These are phyloP conservation scores for Exobasidium rhododendri DNA, from an alignment of 1,284 basidiomycete genomes.

Conservation along the genomic window DNA sequence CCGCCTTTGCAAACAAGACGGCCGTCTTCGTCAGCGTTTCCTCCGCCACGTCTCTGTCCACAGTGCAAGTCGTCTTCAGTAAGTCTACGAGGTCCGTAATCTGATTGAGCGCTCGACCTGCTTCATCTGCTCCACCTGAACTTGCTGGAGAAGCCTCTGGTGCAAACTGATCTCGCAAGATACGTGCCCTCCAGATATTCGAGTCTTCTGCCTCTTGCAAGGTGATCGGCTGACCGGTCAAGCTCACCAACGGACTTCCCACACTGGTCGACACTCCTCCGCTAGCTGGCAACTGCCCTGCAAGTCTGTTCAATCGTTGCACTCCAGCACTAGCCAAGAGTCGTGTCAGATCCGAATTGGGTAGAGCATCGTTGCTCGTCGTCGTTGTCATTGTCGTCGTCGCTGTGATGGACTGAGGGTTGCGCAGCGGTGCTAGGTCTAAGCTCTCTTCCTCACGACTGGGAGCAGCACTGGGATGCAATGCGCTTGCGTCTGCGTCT, in stretches of 20 bases:
- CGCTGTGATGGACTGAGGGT: neutral
- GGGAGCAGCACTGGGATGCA: neutral
- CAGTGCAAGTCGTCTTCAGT: slow-evolving; percentile 26
- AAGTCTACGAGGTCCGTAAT: slow-evolving; percentile 33
- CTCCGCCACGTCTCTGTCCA: slow-evolving; percentile 60
- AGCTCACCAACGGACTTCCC: neutral
- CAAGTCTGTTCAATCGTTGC: neutral
- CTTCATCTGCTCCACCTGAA: slow-evolving; percentile 29
- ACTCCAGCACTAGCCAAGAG: neutral
- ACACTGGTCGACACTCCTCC: neutral
- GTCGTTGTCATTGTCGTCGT: neutral
- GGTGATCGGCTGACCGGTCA: neutral
- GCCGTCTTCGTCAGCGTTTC: slow-evolving; percentile 71
- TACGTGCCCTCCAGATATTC: slow-evolving; percentile 46
- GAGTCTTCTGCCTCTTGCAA: slow-evolving; percentile 33
- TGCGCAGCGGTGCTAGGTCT: neutral
- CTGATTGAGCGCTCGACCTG: slow-evolving; percentile 38
- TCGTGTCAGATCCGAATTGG: neutral
- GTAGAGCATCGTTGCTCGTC: neutral
- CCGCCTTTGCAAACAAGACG: slow-evolving; percentile 69
- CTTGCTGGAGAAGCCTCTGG: slow-evolving; percentile 24
- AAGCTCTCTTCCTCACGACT: neutral
- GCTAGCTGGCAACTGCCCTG: neutral
- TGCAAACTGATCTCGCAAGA: slow-evolving; percentile 36
- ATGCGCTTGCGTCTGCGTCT: neutral